Conservation (phyloP, 2,329 filamentous ascomycete genomes). For the Eutypella sp. region DNA sequence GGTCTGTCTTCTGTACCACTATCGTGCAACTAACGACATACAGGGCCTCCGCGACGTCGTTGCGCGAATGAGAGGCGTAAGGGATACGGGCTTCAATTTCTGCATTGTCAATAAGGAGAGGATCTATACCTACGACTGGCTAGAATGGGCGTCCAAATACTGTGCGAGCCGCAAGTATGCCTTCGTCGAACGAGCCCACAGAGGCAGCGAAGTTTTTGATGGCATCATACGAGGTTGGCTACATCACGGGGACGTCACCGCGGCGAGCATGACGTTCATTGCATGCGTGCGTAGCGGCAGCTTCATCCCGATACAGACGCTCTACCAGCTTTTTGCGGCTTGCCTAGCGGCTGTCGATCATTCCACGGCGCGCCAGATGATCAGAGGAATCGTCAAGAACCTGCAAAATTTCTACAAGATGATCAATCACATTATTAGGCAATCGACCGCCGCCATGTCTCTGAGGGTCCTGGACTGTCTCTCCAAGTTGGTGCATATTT, state of each 20-base stretch:
- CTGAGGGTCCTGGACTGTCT: slow-evolving; percentile 17
- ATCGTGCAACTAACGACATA: slow-evolving; percentile 36
- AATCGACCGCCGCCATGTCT: slow-evolving; percentile 9
- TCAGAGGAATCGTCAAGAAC: slow-evolving; percentile 19
- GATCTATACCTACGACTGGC: slow-evolving; percentile 15
- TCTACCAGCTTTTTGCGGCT: slow-evolving; percentile 20
- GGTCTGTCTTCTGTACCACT: slow-evolving; percentile 46
- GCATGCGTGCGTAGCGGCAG: slow-evolving; percentile 20
- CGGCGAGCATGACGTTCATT: slow-evolving; percentile 23
- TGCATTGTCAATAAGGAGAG: slow-evolving; percentile 26
- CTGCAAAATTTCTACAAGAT: slow-evolving; percentile 13
- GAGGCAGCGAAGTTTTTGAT: slow-evolving; percentile 37
- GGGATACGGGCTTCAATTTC: slow-evolving; percentile 24
- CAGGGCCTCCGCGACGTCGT: slow-evolving; percentile 40
- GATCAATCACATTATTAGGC: slow-evolving; percentile 11
- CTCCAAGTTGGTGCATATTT: slow-evolving; percentile 18
- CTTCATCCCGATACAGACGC: slow-evolving; percentile 15
- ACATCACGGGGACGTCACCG: slow-evolving; percentile 31
- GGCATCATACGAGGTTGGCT: slow-evolving; percentile 44
- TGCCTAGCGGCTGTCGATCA: slow-evolving; percentile 18
- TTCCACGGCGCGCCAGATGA: slow-evolving; percentile 16
- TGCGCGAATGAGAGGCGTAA: slow-evolving; percentile 39
- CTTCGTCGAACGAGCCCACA: slow-evolving; percentile 34
- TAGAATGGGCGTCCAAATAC: slow-evolving; percentile 13
- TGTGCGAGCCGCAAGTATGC: slow-evolving; percentile 26